Evolutionary conservation across 2,329 filamentous ascomycete genomes (phyloP), one percentile per base, ranked within the genome.

Genomic region (Colletotrichum somersetense): DNA sequence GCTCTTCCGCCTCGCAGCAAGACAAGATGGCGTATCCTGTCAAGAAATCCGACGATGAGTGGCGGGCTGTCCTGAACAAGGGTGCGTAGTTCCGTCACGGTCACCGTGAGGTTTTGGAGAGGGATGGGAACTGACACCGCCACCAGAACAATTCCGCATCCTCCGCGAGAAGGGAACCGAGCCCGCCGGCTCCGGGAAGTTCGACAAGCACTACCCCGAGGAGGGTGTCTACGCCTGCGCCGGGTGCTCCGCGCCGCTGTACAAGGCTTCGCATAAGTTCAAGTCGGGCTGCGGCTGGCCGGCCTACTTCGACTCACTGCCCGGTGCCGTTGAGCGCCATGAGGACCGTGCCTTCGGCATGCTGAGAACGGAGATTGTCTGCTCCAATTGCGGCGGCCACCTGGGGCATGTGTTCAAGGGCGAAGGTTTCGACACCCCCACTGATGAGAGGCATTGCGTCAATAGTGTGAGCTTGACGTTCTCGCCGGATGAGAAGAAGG

Each of bases 201-300:
- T 93, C 81, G 92, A 99, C 85, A 94, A 96, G 81, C 95, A 98
- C 86, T 89, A 91, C 80, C 91, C 95, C 1, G 82, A 87, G 0
- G 79, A 88, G 6, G 97, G 96, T 69, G 89, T 94, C 66, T 99
- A 98, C 85, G 91, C 88, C 57, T 99, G 96, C 83, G 93, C 93
- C 23, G 96, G 90, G 64, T 99, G 96, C 86, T 82, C 91, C 38
- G 89, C 95, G 10, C 95, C 96, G 6, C 90, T 99, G 23, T 99
- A 99, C 89, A 96, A 91, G 81, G 95, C 96, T 38, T 88, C 88
- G 74, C 95, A 97, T 84, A 99, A 99, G 83, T 99, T 99, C 88
- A 93, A 93, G 82, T 97, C 93, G 23, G 94, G 95, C 53, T 99
- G 96, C 83, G 96, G 96, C 73, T 99, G 96, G 96, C 96, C 96